Percentiles rank a stretch among this genome's conserved stretches.
Evolutionary conservation across 2,329 filamentous ascomycete genomes (phyloP).

Genomic region (Aspergillaceae sp.): DNA sequence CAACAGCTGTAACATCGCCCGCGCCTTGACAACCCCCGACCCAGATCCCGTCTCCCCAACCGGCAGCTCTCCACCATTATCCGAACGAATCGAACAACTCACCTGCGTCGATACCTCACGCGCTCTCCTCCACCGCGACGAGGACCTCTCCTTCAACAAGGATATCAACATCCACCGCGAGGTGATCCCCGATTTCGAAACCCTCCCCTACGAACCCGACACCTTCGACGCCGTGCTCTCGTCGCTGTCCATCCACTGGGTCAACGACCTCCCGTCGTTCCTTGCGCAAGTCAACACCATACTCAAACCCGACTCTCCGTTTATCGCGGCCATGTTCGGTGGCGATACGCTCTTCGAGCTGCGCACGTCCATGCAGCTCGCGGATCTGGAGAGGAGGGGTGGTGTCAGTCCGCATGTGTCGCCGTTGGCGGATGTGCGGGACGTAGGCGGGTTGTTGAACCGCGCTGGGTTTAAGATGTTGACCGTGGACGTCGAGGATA

Average conservation of each 20-base stretch:
- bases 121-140: conserved; percentile 71
- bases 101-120: conserved; percentile 75
- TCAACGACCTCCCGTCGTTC: conserved; percentile 86
- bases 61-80: conserved; percentile 46
- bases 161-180: conserved; percentile 63
- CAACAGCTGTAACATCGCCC: conserved; percentile 89
- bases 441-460: conserved; percentile 79
- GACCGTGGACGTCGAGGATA: conserved; percentile 95
- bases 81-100: conserved; percentile 62
- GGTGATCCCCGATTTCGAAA: conserved; percentile 59
- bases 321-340: conserved; percentile 93
- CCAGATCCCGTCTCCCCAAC: conserved; percentile 47
- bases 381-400: conserved; percentile 82
- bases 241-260: conserved; percentile 87
- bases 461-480: conserved; percentile 89
- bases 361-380: conserved; percentile 83
- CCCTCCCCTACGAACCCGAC: conserved; percentile 63
- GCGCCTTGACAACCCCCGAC: conserved; percentile 63
- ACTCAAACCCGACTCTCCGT: conserved; percentile 82
- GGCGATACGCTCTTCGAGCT: conserved; percentile 92
- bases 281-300: conserved; percentile 77
- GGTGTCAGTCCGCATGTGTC: conserved; percentile 87
- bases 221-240: conserved; percentile 87
- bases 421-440: conserved; percentile 81
- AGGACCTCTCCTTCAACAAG: conserved; percentile 56